Base-by-base conservation (phyloP, 208 protist genomes). In the Acanthamoeba lenticulata region DNA sequence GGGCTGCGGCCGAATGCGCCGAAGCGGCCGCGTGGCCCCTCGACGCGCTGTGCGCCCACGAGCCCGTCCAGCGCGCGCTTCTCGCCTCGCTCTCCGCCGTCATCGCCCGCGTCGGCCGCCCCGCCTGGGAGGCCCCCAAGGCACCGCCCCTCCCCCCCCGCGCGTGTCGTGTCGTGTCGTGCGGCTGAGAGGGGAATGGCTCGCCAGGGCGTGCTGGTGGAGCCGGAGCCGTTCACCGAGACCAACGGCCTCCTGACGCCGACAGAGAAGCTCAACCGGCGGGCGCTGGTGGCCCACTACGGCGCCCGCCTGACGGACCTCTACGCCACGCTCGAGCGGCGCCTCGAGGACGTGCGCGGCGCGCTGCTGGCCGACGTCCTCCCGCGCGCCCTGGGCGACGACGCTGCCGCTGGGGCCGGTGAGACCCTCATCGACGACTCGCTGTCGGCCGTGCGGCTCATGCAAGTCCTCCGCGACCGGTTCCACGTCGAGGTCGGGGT, bases 181-280 rank as follows among this genome's bases (percentile, higher is more conserved):
- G 77, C 40, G 0, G 40, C 9, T 36, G 36, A 74, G 29, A 74
- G 3, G 13, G 6, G n/a, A 24, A 74, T 13, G 1, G 29, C 4
- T 36, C 32, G 94, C 29, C 94, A 95, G 85, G 85, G 69, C 11
- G 55, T 98, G 1, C 27, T 96, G 29, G 29, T 97, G 5, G 83
- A 95, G n/a, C 24, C 7, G 19, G 81, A 95, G 15, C n/a, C 72
- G 21, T 98, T 97, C 65, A 94, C 85, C 17, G 88, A 95, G 36
- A 94, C 97, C 38, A 97, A 98, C 81, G 83, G 96, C n/a, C 40
- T 97, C 0, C 62, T 98, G 40, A 98, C 97, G 21, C 97, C 97
- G 52, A 97, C 97, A 27, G 97, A 98, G 91, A 98, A 98, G 96
- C 94, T 97, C 52, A 94, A 95, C 40, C 62, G 96, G 13, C 36